Evolutionary conservation across 345 rosid species (phyloP).

Genomic region (Raphanus sativus): DNA sequence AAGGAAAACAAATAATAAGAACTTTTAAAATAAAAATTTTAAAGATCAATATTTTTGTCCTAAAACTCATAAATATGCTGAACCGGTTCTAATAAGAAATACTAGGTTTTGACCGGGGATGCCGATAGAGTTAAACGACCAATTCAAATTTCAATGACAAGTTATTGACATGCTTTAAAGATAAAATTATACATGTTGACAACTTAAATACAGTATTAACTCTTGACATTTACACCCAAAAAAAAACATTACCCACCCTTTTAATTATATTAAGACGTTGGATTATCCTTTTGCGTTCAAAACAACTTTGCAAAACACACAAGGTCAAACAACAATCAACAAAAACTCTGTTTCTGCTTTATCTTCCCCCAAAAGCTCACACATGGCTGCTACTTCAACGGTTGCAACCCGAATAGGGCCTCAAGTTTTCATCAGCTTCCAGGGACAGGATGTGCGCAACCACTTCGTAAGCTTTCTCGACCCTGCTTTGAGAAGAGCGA

Average conservation of each 20-base stretch:
- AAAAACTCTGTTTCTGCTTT: background rate
- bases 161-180: background rate
- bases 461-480: slow-evolving; percentile 18
- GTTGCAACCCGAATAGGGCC: background rate
- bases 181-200: background rate
- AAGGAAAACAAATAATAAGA: no score
- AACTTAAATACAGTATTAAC: background rate
- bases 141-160: background rate
- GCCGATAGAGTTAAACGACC: background rate
- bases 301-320: background rate
- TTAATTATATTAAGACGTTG: background rate
- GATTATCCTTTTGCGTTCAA: background rate
- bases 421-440: slow-evolving; percentile 33
- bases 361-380: background rate
- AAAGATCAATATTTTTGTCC: no score
- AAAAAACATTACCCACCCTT: background rate
- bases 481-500: background rate
- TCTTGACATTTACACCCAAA: no score
- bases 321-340: background rate
- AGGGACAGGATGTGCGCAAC: slow-evolving; percentile 11
- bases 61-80: no score
- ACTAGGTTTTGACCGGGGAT: background rate
- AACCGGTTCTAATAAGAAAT: no score
- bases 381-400: slow-evolving; percentile 5
- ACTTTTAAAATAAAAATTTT: no score